These are phyloP conservation scores for Cordyceps cateniannulata DNA, from an alignment of 2,329 filamentous ascomycete genomes.

Conservation along the genomic window DNA sequence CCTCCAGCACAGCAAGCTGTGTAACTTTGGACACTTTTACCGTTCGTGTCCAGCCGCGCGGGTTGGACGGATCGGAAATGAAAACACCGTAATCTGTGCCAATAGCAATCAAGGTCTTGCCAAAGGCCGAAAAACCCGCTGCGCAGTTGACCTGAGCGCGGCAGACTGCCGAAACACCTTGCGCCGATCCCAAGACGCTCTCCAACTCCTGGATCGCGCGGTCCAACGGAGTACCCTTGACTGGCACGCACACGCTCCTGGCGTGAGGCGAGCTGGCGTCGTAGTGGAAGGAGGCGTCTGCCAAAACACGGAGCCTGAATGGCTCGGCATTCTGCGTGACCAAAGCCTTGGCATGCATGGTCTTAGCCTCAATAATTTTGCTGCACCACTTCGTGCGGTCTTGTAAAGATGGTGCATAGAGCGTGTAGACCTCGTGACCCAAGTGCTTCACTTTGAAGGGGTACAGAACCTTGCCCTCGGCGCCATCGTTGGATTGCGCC, in stretches of 20 bases:
- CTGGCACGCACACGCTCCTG: conserved; percentile 61
- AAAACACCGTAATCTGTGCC: conserved; percentile 94
- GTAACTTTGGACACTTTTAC: conserved; percentile 74
- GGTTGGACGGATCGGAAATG: conserved; percentile 80
- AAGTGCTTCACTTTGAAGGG: conserved; percentile 96
- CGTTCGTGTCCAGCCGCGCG: conserved; percentile 83
- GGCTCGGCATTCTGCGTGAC: conserved; percentile 93
- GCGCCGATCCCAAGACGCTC: conserved; percentile 62
- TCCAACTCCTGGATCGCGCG: conserved; percentile 87
- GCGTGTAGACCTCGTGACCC: conserved; percentile 84
- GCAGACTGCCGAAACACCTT: conserved; percentile 71
- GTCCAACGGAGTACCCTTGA: conserved; percentile 86
- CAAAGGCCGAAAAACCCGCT: conserved; percentile 78
- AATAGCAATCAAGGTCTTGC: conserved; percentile 83
- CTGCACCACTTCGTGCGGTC: conserved; percentile 83
- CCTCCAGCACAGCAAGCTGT: conserved; percentile 89
- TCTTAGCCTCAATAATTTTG: conserved; percentile 93
- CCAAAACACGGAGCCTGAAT: conserved; percentile 85
- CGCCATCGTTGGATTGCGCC: conserved; percentile 49
- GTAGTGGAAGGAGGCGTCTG: conserved; percentile 85
- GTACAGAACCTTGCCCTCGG: conserved; percentile 78
- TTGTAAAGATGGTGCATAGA: conserved; percentile 73
- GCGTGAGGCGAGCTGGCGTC: conserved; percentile 55
- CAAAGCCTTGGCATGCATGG: conserved; percentile 79
- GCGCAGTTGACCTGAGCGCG: conserved; percentile 87